A percentile compares a stretch with the other conserved stretches of the same genome.
Evolutionary conservation across 371 early-diverging fungal genomes (phyloP).

Genomic region (Funneliformis caledonium): DNA sequence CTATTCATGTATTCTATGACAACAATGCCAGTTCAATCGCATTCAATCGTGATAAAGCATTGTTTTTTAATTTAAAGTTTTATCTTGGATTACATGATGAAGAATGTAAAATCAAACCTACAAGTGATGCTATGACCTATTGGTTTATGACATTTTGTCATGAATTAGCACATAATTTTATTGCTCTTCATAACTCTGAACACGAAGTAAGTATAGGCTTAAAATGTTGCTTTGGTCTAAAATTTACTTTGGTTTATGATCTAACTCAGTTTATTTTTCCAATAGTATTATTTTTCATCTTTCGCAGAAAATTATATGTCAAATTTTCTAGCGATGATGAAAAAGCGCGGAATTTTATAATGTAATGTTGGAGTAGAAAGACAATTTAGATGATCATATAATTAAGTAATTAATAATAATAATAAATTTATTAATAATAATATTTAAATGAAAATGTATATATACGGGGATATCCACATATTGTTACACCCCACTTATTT

Average conservation of each 20-base stretch:
- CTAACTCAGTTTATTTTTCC: not conserved
- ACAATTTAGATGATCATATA: too few relatives aligned
- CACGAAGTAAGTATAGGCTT: constrained; percentile 56
- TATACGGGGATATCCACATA: too few relatives aligned
- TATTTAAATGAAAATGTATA: too few relatives aligned
- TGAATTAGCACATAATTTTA: constrained; percentile 90
- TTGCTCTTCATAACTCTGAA: constrained; percentile 52
- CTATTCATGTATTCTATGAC: constrained; percentile 82
- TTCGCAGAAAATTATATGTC: constrained; percentile 26
- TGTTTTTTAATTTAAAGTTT: constrained; percentile 87
- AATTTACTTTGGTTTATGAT: too few relatives aligned
- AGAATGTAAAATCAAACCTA: not conserved
- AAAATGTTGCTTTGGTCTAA: not conserved
- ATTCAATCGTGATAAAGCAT: constrained; percentile 76
- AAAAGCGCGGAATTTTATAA: not conserved
- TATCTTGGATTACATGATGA: constrained; percentile 73
- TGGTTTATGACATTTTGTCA: constrained; percentile 91
- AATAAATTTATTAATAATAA: too few relatives aligned
- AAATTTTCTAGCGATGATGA: constrained; percentile 1
- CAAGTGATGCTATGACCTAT: constrained; percentile 65
- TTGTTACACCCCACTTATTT: too few relatives aligned
- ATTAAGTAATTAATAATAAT: too few relatives aligned
- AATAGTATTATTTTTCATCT: constrained; percentile 26
- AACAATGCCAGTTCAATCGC: constrained; percentile 72
- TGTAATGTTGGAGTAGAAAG: too few relatives aligned